Evolutionary conservation across 805 yeast species (phyloP).

Genomic region (Kuraishia cidri): DNA sequence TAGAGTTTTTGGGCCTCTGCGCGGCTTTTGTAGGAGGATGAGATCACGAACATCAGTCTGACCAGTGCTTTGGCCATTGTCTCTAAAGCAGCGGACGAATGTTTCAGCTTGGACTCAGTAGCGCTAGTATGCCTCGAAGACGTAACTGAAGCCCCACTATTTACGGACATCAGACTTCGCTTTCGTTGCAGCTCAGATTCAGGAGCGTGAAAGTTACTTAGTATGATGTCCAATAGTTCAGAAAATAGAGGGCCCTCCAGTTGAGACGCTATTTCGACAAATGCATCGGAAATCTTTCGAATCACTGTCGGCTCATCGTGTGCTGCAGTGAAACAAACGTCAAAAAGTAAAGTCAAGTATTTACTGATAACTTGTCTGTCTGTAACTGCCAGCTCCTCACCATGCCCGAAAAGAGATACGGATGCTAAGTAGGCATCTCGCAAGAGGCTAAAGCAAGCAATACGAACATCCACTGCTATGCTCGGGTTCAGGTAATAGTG

Average conservation of each 20-base stretch:
- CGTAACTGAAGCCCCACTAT: no score
- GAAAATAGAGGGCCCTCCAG: no score
- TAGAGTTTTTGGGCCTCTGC: constrained; percentile 7
- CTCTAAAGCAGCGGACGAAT: neutral
- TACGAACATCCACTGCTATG: constrained; percentile 15
- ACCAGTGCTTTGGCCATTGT: neutral
- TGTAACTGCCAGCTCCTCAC: constrained; percentile 1
- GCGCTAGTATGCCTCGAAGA: no score
- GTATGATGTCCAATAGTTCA: no score
- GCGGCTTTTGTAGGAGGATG: neutral
- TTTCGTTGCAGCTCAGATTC: no score
- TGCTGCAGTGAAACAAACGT: no score
- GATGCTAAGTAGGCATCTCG: constrained; percentile 14
- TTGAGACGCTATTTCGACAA: no score
- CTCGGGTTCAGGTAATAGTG: constrained; percentile 26
- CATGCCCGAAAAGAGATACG: constrained; percentile 1
- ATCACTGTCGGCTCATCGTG: no score
- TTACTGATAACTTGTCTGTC: constrained; percentile 2
- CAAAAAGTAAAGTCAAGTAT: constrained; percentile 5
- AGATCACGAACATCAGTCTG: neutral
- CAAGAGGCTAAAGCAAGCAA: constrained; percentile 19
- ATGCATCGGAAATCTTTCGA: no score
- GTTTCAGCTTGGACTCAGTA: no score
- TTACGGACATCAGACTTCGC: no score
- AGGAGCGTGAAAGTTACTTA: no score